Evolutionary conservation across 495 filamentous ascomycete species (phyloP).

Genomic region (Mycothermus thermophilus): DNA sequence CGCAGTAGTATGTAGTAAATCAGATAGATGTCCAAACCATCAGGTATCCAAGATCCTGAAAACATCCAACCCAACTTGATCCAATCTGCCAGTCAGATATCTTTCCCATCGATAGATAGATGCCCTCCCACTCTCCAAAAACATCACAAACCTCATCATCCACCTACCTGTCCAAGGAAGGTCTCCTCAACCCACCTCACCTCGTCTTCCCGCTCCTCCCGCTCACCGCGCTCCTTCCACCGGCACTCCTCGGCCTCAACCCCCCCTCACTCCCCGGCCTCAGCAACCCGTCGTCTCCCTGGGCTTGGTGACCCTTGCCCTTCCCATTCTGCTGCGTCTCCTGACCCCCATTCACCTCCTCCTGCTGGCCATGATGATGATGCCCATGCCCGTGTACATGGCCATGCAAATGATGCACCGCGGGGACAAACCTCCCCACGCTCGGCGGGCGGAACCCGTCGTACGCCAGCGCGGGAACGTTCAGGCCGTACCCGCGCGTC

Average conservation of each 20-base stretch:
- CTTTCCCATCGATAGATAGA: background rate
- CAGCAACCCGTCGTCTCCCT: no score
- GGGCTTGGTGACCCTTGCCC: no score
- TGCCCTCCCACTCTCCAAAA: background rate
- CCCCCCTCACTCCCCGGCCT: slow-evolving; percentile 2
- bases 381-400: no score
- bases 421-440: background rate
- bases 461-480: slow-evolving; percentile 35
- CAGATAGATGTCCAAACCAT: no score
- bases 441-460: slow-evolving; percentile 15
- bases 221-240: background rate
- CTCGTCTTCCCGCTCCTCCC: background rate
- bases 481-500: slow-evolving; percentile 57
- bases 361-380: no score
- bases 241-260: slow-evolving; percentile 5
- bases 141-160: background rate
- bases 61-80: no score
- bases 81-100: no score
- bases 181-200: background rate
- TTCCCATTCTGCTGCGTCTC: no score
- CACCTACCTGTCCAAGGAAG: background rate
- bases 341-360: no score
- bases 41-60: no score
- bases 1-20: no score
- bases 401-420: no score